These are phyloP conservation scores for Scortechinia acanthostroma DNA, from an alignment of 2,329 filamentous ascomycete genomes.

Conservation along the genomic window DNA sequence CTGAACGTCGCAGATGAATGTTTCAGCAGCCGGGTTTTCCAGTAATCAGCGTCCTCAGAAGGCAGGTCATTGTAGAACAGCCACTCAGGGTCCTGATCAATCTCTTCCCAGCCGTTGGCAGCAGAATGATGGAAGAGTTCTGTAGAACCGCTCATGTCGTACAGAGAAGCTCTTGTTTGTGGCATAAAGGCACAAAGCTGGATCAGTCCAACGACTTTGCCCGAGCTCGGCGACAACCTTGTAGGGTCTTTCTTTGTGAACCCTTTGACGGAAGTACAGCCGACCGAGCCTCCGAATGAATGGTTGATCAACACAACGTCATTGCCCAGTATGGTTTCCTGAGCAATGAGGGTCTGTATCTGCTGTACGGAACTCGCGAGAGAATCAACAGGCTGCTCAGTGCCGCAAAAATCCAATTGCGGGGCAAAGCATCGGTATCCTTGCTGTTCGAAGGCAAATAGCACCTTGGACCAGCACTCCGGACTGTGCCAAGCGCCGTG, in stretches of 20 bases:
- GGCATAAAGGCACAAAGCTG: background rate
- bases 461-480: conserved; percentile 5
- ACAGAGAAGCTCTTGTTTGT: background rate
- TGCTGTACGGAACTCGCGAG: conserved; percentile 3
- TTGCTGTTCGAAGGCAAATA: conserved; percentile 1
- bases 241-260: conserved; percentile 6
- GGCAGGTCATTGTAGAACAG: background rate
- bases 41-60: background rate
- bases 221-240: background rate
- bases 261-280: conserved; percentile 6
- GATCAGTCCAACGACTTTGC: background rate
- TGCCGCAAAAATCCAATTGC: background rate
- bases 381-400: conserved; percentile 3
- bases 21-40: background rate
- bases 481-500: conserved; percentile 7
- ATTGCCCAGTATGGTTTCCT: conserved; percentile 4
- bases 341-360: conserved; percentile 4
- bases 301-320: conserved; percentile 7
- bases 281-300: conserved; percentile 6
- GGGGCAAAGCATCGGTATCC: conserved; percentile 5
- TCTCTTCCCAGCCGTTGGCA: background rate
- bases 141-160: no score
- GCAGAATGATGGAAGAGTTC: background rate
- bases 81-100: background rate
- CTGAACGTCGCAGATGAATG: background rate